Evolutionary conservation across 2,329 filamentous ascomycete species (phyloP), one percentile per base, ranked within the genome.

Genomic region (Aspergillus fischeri): DNA sequence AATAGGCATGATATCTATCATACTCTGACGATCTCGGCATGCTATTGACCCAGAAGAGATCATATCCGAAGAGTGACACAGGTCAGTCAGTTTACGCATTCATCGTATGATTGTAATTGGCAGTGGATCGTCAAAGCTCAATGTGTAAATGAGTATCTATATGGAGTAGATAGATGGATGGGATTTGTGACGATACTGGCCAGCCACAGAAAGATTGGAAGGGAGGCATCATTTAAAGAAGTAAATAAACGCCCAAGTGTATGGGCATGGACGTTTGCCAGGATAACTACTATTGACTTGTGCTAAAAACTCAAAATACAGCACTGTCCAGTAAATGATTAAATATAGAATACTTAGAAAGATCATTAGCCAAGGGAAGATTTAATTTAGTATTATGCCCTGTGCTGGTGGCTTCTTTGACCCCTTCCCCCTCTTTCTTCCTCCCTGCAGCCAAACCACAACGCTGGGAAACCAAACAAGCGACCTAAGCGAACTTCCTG

Each of bases 381-480:
- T 3, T 14, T 1, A 7, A 27, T 7, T 14, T 24, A 24, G 11
- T 24, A 25, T 47, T 11, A 6, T 24, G 6, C 21, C 53, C 47
- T 21, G 21, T 53, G 48, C 60, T 54, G 54, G 52, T 53, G 54
- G 50, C 55, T 49, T 49, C 42, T 54, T 52, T 41, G 20, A 45
- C 60, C 51, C 11, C 42, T 49, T 52, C 47, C 51, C 52, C 53
- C 59, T 58, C 57, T 55, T 58, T 57, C 56, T 51, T 57, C 63
- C 60, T 60, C 64, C 64, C 67, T 70, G 67, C 64, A 70, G 65
- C 63, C 65, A 69, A 70, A 68, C 70, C 68, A 70, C 63, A 65
- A 53, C 62, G 62, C 64, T 62, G 68, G 68, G 61, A 62, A 66
- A 59, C 57, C 61, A 55, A 62, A 63, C 58, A 52, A 61, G 61